Evolutionary conservation across 495 filamentous ascomycete species (phyloP).

Genomic region (Aspergillus olivimuriae): DNA sequence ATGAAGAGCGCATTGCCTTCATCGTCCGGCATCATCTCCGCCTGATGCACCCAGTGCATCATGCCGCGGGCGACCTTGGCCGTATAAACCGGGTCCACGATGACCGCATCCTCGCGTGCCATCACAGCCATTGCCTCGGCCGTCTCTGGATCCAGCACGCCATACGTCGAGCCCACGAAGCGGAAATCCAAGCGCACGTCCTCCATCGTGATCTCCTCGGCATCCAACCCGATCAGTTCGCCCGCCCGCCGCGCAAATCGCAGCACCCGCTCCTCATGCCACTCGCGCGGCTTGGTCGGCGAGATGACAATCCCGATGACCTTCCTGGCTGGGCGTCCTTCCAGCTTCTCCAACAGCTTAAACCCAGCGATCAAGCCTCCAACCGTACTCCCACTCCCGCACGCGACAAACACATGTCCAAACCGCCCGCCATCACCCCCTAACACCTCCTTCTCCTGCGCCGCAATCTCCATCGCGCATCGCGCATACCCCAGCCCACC

Average conservation of each 20-base stretch:
- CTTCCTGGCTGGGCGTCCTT: constrained; percentile 11
- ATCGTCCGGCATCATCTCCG: constrained; percentile 13
- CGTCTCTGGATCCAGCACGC: constrained; percentile 23
- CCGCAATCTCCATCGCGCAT: constrained; percentile 31
- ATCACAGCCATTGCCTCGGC: constrained; percentile 17
- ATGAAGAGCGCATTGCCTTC: constrained; percentile 33
- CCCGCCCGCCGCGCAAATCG: constrained; percentile 26
- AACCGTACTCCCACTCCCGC: constrained; percentile 35
- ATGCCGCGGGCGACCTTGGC: constrained; percentile 28
- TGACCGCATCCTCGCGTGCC: constrained; percentile 24
- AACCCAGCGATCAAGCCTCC: constrained; percentile 35
- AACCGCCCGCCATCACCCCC: constrained; percentile 19
- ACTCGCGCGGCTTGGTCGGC: constrained; percentile 21
- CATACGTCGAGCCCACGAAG: constrained; percentile 30
- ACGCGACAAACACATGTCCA: constrained; percentile 35
- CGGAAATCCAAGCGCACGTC: constrained; percentile 33
- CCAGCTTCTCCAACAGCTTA: constrained; percentile 24
- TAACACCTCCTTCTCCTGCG: constrained; percentile 23
- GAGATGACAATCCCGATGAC: constrained; percentile 33
- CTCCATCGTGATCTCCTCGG: constrained; percentile 18
- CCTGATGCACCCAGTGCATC: constrained; percentile 22
- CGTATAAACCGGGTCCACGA: constrained; percentile 37
- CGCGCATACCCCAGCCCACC: constrained; percentile 36
- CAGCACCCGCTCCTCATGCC: constrained; percentile 29
- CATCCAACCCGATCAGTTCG: constrained; percentile 22